phyloP scores from a whole-genome alignment of 2,329 filamentous ascomycete genomes.

The Ambrosiella beaveri region DNA sequence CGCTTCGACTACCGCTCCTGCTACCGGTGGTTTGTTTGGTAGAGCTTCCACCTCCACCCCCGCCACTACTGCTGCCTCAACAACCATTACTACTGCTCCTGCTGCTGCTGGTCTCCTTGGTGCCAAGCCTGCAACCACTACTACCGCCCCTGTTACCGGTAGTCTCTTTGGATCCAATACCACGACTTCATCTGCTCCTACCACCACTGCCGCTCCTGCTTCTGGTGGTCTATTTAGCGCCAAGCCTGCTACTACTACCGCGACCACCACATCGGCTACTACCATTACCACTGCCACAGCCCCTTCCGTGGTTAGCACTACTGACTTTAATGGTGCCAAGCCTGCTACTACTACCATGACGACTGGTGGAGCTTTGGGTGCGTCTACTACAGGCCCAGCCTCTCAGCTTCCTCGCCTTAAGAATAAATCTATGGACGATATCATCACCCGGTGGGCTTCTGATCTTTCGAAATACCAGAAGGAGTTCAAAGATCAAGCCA shows the following conservation, averaged over 20 bases:
- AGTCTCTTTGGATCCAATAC: constrained; percentile 26
- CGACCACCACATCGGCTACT: constrained; percentile 2
- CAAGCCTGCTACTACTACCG: constrained; percentile 3
- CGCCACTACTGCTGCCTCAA: constrained; percentile 13
- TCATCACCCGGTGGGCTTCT: constrained; percentile 90
- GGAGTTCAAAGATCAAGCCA: constrained; percentile 81
- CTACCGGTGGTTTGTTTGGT: constrained; percentile 16
- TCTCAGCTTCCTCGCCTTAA: constrained; percentile 81
- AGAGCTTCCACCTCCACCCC: constrained; percentile 2
- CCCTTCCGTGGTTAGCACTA: constrained; percentile 14
- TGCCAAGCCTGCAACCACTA: constrained; percentile 23
- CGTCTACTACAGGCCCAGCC: constrained; percentile 63
- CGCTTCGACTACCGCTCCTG: constrained; percentile 15
- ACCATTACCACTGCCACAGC: constrained; percentile 17
- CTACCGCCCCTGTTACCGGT: constrained; percentile 13
- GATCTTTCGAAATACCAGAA: constrained; percentile 94
- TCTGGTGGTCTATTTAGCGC: constrained; percentile 12
- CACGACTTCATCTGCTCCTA: constrained; percentile 17
- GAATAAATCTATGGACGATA: constrained; percentile 98
- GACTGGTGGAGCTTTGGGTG: constrained; percentile 34
- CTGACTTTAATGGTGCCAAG: constrained; percentile 21
- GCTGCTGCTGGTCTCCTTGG: constrained; percentile 22
- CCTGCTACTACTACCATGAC: constrained; percentile 19
- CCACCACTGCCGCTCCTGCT: constrained; percentile 9
- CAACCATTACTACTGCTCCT: neutral